These are phyloP conservation scores for Raphanus sativus DNA, from an alignment of 345 rosid species.

Conservation along the genomic window DNA sequence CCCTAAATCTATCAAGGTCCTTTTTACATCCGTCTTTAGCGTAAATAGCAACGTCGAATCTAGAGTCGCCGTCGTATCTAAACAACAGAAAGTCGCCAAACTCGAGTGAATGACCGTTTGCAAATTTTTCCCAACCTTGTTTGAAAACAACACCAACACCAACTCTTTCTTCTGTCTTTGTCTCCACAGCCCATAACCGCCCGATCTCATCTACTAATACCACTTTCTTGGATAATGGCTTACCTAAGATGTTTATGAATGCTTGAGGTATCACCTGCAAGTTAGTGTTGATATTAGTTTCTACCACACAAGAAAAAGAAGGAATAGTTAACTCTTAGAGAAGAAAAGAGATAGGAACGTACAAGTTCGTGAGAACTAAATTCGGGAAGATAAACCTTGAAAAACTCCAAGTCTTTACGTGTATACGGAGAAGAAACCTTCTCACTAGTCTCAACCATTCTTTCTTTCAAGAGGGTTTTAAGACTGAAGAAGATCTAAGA, in stretches of 20 bases:
- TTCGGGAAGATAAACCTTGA: constrained; percentile 39
- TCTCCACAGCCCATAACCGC: constrained; percentile 24
- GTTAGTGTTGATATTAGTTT: background rate
- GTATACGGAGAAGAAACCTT: constrained; percentile 1
- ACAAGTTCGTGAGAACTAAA: constrained; percentile 29
- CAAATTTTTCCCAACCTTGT: constrained; percentile 30
- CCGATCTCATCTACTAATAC: constrained; percentile 32
- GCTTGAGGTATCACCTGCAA: constrained; percentile 35
- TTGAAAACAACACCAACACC: constrained; percentile 20
- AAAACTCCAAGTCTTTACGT: constrained; percentile 22
- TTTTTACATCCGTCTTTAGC: constrained; percentile 29
- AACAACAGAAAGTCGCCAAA: constrained; percentile 35
- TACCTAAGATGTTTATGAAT: constrained; percentile 28
- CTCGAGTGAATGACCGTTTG: constrained; percentile 19
- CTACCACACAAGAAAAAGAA: background rate
- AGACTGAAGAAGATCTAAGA: background rate
- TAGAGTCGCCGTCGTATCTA: constrained; percentile 18
- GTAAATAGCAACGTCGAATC: constrained; percentile 20
- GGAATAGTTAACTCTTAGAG: background rate
- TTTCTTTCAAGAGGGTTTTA: background rate
- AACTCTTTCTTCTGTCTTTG: constrained; percentile 17
- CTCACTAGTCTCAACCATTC: constrained; percentile 17
- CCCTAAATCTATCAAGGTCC: constrained; percentile 27
- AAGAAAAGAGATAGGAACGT: background rate
- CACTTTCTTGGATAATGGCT: constrained; percentile 14